Base-by-base conservation (phyloP, 306 rosid genomes). In the Quercus cerris region DNA sequence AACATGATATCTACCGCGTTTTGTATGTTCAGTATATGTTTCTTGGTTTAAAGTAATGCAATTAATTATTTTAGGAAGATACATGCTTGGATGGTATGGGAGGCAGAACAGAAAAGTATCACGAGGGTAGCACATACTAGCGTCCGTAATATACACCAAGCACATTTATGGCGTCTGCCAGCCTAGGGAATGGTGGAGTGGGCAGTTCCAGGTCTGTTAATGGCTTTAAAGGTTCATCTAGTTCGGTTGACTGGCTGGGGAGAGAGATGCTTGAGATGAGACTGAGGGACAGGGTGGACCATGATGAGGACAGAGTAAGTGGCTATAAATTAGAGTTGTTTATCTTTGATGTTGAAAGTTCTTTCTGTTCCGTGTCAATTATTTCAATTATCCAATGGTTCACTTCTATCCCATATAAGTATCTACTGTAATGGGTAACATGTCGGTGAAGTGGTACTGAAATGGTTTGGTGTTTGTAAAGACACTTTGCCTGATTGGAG, bases 201-300 rank as follows among this genome's bases (percentile, higher is more conserved):
- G 98, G 99, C 57, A 90, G 97, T 84, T 95, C 98, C 54, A 93
- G 99, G 91, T 90, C 99, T 76, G 88, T 68, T 80, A 88, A 89
- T 84, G 96, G 84, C 83, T 90, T 91, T 70, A 91, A 96, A 82
- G 91, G 86, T 78, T 91, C 99, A 3, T 93, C 99, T 19, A 89
- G 88, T 74, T 93, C 97, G 4, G 96, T 95, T 46, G 99, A 95
- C 81, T 95, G 99, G 99, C 94, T 95, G n/a, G 98, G 97, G 5
- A 90, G 96, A 81, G 99, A 95, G 94, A 93, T 95, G 98, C 93
- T 91, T 74, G 94, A 93, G 87, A 93, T 95, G 99, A 90, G 84
- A 46, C 77, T 94, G 85, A 84, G 90, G 82, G 97, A 91, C 82
- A 88, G 80, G 73, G 69, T 77, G 18, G 93, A 90, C 56, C 87